Evolutionary conservation across 202 grass and related monocot species (phyloP), one percentile per base, ranked within the genome.

Genomic region (Saccharum hybrid): DNA sequence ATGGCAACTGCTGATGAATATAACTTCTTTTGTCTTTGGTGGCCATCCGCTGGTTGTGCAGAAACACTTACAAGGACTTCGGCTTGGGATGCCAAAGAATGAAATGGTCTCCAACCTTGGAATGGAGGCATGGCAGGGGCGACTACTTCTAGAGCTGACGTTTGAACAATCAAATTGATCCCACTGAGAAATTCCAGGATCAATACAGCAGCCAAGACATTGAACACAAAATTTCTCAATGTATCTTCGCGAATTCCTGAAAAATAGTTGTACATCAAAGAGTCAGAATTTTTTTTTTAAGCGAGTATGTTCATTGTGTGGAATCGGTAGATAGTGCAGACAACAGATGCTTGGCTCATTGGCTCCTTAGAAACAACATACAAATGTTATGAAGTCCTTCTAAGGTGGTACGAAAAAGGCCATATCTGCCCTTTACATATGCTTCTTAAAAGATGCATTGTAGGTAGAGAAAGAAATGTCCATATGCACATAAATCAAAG

Each of bases 51-150:
- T 46, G 82, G 57, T 38, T 13, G 72, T 22, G 69, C 30, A 34
- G 84, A 62, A 84, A 86, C 34, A 78, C 76, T 79, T 48, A 76
- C 33, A 19, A 75, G 68, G 75, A 66, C 66, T 86, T 89, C 80
- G 66, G 79, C 39, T 81, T 19, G 31, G 28, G 81, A 80, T 49
- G 84, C 26, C 72, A 69, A 81, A 60, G 84, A 84, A 81, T 73
- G 83, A 85, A 82, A 76, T 33, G 69, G 83, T 71, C 43, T 80
- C 93, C 93, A 91, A 78, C 59, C 79, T 78, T 83, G 85, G 65
- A 84, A 82, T 18, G 88, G 88, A 79, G 89, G 83, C 82, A 89
- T 64, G 75, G 82, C 71, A 83, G 80, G 87, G 74, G 77, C 71
- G 81, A 77, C 59, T 52, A 73, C 59, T 74, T 82, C 73, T 85